Evolutionary conservation across 208 protist species (phyloP).

Genomic region (Blechomonas ayalai): DNA sequence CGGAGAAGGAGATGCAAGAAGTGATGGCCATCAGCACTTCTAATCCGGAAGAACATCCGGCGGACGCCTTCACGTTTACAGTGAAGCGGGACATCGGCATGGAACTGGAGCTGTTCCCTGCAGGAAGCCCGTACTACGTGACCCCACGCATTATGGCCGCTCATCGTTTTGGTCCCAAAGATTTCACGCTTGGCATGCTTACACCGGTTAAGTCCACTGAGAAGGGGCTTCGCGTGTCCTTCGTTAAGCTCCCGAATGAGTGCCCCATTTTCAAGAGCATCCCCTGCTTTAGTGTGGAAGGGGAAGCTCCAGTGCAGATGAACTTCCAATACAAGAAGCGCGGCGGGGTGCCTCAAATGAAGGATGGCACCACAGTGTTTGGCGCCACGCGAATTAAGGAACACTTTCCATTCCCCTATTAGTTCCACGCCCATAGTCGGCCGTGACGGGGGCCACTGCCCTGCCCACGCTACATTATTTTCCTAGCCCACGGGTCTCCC

Average conservation of each 20-base stretch:
- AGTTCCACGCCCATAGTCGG: background rate
- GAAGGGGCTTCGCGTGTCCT: slow-evolving; percentile 10
- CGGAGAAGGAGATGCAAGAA: slow-evolving; percentile 17
- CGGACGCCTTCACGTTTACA: background rate
- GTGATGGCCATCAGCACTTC: slow-evolving; percentile 22
- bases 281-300: slow-evolving; percentile 8
- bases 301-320: slow-evolving; percentile 5
- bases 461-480: too few species aligned
- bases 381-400: slow-evolving; percentile 18
- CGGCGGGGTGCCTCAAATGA: slow-evolving; percentile 12
- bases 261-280: slow-evolving; percentile 23
- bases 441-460: too few species aligned
- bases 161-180: background rate
- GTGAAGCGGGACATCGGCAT: background rate
- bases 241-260: slow-evolving; percentile 18
- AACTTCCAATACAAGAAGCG: slow-evolving; percentile 40
- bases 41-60: slow-evolving; percentile 24
- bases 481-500: too few species aligned
- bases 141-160: slow-evolving; percentile 38
- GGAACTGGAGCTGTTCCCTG: background rate
- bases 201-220: background rate
- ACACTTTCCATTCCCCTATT: slow-evolving; percentile 16
- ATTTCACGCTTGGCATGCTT: slow-evolving; percentile 6
- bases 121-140: slow-evolving; percentile 74
- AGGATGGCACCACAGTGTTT: slow-evolving; percentile 15